phyloP scores from a whole-genome alignment of 1,284 basidiomycete genomes.

The Hortiboletus rubellus region DNA sequence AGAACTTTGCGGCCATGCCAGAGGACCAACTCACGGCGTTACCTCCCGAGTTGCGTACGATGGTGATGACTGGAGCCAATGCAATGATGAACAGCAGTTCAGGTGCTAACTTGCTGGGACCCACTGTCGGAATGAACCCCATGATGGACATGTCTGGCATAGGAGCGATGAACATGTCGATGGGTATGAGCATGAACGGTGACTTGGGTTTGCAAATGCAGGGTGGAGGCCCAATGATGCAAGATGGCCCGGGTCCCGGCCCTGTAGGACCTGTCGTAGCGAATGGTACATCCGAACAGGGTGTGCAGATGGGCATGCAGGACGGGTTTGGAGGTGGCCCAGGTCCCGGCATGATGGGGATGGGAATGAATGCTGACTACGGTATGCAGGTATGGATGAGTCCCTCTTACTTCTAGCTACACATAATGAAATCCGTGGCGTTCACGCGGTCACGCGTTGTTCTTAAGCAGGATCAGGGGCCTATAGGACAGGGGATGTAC shows the following conservation, averaged over 20 bases:
- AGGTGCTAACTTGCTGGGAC: constrained; percentile 58
- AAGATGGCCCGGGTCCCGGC: constrained; percentile 40
- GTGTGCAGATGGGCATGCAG: constrained; percentile 43
- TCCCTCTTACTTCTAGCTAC: constrained; percentile 41
- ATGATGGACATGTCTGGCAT: constrained; percentile 50
- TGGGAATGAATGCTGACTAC: constrained; percentile 51
- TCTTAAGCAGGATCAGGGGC: constrained; percentile 40
- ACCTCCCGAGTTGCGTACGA: constrained; percentile 75
- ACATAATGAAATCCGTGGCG: constrained; percentile 40
- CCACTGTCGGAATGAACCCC: constrained; percentile 39
- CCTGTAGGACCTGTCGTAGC: constrained; percentile 37
- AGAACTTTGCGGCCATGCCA: constrained; percentile 80
- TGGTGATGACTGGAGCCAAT: constrained; percentile 77
- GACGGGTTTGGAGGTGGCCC: constrained; percentile 47
- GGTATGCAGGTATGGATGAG: constrained; percentile 58
- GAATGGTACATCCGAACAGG: constrained; percentile 45
- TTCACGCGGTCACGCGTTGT: constrained; percentile 29
- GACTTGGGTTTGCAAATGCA: constrained; percentile 48
- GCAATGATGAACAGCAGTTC: constrained; percentile 63
- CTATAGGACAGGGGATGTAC: constrained; percentile 58
- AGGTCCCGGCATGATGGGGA: constrained; percentile 55
- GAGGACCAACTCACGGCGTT: constrained; percentile 76
- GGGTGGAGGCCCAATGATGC: constrained; percentile 42
- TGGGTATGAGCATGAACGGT: constrained; percentile 48
- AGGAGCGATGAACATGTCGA: constrained; percentile 58